Percentiles rank a stretch among this genome's conserved stretches.
These are phyloP conservation scores for Gossypium sturtianum DNA, from an alignment of 345 rosid species.

Conservation along the genomic window DNA sequence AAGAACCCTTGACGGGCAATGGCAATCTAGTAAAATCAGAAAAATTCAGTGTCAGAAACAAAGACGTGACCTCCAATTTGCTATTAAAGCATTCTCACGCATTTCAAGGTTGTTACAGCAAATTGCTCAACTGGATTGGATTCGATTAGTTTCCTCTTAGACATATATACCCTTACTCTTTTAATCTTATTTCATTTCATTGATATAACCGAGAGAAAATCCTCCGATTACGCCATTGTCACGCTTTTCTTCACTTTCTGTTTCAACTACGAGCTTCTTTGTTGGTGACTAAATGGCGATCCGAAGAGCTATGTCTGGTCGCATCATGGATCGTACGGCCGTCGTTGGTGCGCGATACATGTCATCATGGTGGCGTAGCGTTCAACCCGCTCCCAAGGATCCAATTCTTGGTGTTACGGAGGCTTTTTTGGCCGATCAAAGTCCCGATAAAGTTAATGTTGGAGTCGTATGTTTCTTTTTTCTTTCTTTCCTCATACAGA, in stretches of 20 bases:
- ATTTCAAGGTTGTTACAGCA: constrained; percentile 9
- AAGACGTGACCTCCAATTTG: not conserved
- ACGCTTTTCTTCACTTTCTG: not conserved
- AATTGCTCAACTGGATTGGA: not conserved
- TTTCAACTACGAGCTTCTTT: not conserved
- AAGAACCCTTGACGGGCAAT: not conserved
- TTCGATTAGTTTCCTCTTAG: not conserved
- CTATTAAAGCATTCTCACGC: constrained; percentile 3
- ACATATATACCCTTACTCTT: not conserved
- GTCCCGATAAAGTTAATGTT: constrained; percentile 80
- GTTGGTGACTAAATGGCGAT: constrained; percentile 24
- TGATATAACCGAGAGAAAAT: not conserved
- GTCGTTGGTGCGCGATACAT: constrained; percentile 47
- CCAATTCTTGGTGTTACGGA: constrained; percentile 97
- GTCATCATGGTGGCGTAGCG: constrained; percentile 87
- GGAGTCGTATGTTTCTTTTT: constrained; percentile 67
- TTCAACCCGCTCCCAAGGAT: constrained; percentile 87
- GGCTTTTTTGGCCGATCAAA: constrained; percentile 85
- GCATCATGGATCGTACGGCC: constrained; percentile 22
- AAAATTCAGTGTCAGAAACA: not conserved
- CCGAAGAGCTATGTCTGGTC: constrained; percentile 24
- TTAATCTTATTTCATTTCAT: not conserved
- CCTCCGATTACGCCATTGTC: not conserved
- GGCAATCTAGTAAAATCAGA: not conserved
- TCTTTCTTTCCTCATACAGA: not conserved